Conservation (phyloP, 805 yeast species). For the Novakomyces olei region DNA sequence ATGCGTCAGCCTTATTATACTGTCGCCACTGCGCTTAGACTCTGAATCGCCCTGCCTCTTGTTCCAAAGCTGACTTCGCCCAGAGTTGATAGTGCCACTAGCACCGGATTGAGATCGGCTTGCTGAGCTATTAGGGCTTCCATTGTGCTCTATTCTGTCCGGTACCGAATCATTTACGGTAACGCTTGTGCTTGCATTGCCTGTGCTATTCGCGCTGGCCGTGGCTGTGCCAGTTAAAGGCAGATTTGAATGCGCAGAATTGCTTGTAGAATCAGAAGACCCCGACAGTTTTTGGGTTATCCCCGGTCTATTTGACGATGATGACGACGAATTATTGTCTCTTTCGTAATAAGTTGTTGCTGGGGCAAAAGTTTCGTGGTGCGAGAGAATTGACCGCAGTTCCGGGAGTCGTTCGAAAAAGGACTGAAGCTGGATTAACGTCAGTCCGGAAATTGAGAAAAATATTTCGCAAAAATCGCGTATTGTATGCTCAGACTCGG, state of each 20-base stretch:
- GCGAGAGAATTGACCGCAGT: neutral
- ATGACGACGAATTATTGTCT: neutral
- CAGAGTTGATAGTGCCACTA: neutral
- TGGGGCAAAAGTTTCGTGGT: neutral
- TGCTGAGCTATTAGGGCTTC: neutral
- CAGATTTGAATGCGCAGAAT: too few species aligned
- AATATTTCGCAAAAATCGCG: neutral
- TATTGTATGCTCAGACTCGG: slow-evolving; percentile 6
- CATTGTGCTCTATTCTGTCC: neutral
- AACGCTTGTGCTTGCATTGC: too few species aligned
- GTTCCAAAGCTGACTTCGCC: too few species aligned
- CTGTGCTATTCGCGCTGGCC: too few species aligned
- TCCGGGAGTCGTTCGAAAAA: slow-evolving; percentile 1
- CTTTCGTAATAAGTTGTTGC: neutral
- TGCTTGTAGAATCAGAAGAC: too few species aligned
- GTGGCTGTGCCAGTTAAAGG: too few species aligned
- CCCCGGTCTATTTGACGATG: neutral
- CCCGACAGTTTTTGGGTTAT: neutral
- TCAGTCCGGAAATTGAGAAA: neutral
- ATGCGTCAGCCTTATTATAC: neutral
- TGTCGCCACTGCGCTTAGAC: neutral
- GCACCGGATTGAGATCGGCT: neutral
- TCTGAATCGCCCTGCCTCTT: too few species aligned
- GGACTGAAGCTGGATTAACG: neutral
- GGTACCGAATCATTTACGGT: neutral